Conservation (phyloP, 495 filamentous ascomycete species). For the Trichoderma asperelloides region DNA sequence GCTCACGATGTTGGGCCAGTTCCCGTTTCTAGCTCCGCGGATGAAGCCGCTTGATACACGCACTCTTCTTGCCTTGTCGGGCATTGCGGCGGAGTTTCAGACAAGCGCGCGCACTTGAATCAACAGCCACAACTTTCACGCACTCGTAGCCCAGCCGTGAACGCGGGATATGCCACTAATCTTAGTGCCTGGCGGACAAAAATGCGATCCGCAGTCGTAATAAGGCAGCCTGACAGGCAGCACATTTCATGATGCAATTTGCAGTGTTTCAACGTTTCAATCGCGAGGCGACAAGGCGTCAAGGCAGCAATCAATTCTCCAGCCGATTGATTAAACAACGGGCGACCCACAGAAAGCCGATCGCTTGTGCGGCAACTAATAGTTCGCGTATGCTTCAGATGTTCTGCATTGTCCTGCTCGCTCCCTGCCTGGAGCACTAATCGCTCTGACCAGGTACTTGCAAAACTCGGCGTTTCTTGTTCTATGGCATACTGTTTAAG, state of each 20-base stretch:
- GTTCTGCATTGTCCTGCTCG: too few relatives aligned
- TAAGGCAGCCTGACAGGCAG: background rate
- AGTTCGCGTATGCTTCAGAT: too few relatives aligned
- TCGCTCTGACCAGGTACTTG: background rate
- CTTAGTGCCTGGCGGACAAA: background rate
- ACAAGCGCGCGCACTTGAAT: too few relatives aligned
- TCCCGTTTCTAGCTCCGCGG: background rate
- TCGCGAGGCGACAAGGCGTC: background rate
- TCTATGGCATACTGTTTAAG: background rate
- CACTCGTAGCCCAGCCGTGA: background rate
- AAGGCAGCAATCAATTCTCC: background rate
- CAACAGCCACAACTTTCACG: background rate
- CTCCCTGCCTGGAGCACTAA: too few relatives aligned
- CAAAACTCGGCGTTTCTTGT: background rate
- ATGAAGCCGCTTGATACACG: background rate
- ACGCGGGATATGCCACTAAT: background rate
- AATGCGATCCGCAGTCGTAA: background rate
- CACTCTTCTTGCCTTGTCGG: background rate
- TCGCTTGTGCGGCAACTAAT: too few relatives aligned
- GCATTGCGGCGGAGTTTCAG: background rate
- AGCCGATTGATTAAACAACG: background rate
- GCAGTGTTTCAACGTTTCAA: background rate
- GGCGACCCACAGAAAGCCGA: too few relatives aligned
- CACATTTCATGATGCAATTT: background rate
- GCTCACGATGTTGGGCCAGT: background rate